phyloP scores from a whole-genome alignment of 2,329 filamentous ascomycete species.

The Aureobasidium zeae region DNA sequence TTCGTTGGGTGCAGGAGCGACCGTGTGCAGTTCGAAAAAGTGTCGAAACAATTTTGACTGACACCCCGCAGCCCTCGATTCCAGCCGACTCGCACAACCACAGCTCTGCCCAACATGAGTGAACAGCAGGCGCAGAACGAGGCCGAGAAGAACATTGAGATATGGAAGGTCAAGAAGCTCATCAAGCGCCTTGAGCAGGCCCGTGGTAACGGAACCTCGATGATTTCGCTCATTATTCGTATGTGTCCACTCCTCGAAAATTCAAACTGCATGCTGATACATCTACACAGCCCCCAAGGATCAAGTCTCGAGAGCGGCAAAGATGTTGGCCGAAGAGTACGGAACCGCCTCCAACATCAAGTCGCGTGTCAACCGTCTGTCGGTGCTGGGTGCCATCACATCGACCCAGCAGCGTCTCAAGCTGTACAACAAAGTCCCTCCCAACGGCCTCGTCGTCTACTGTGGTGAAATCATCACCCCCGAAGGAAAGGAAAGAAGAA shows the following conservation, averaged over 20 bases:
- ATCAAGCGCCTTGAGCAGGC: conserved; percentile 98
- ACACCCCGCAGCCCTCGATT: conserved; percentile 7
- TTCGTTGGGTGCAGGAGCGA: not conserved
- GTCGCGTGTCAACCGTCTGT: conserved; percentile 96
- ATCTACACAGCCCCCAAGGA: conserved; percentile 73
- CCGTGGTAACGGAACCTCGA: conserved; percentile 95
- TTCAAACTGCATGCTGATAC: too few relatives aligned
- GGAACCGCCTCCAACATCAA: conserved; percentile 99
- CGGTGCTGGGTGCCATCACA: conserved; percentile 94
- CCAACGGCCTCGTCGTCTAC: conserved; percentile 96
- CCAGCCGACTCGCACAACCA: conserved; percentile 15
- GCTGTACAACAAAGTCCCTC: conserved; percentile 97
- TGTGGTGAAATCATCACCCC: conserved; percentile 99
- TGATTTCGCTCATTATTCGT: conserved; percentile 99
- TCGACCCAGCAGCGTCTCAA: conserved; percentile 98
- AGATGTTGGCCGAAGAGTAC: conserved; percentile 92
- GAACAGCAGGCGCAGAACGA: conserved; percentile 77
- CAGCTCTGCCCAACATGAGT: conserved; percentile 60
- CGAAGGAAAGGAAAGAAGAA: conserved; percentile 97
- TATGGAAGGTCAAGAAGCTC: conserved; percentile 99
- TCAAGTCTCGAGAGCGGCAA: conserved; percentile 88
- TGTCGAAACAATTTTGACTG: conserved; percentile 8
- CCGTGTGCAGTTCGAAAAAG: conserved; percentile 1
- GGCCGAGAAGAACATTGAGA: conserved; percentile 93
- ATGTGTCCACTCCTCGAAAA: conserved; percentile 33